Evolutionary conservation across 2,329 filamentous ascomycete species (phyloP).

Genomic region (Fusarium sp.): DNA sequence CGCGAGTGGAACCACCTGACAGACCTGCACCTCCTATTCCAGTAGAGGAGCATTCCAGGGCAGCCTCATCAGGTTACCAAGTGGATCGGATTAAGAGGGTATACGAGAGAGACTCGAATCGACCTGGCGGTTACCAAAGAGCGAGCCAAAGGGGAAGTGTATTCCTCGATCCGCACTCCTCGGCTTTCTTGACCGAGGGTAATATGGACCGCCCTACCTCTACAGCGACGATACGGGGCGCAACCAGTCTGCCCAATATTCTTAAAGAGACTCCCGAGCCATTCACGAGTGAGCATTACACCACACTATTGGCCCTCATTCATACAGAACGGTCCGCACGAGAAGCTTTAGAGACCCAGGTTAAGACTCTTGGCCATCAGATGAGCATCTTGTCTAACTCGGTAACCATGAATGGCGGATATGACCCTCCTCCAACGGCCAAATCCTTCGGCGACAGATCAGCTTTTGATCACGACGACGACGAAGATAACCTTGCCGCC

Average conservation of each 20-base stretch:
- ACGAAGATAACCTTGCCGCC: slow-evolving; percentile 55
- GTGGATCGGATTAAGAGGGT: slow-evolving; percentile 7
- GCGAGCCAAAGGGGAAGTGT: slow-evolving; percentile 60
- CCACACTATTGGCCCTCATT: slow-evolving; percentile 66
- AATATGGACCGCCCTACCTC: slow-evolving; percentile 58
- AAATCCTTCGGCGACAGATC: slow-evolving; percentile 58
- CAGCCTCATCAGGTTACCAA: slow-evolving; percentile 4
- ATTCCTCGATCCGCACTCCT: slow-evolving; percentile 55
- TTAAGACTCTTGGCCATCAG: slow-evolving; percentile 67
- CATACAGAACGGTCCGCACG: slow-evolving; percentile 71
- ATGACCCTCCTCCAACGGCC: slow-evolving; percentile 54
- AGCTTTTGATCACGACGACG: slow-evolving; percentile 62
- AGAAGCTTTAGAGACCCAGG: slow-evolving; percentile 69
- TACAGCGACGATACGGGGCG: slow-evolving; percentile 64
- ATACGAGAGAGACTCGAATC: slow-evolving; percentile 27
- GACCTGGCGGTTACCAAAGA: slow-evolving; percentile 52
- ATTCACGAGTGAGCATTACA: slow-evolving; percentile 64
- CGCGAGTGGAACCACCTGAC: slow-evolving; percentile 51
- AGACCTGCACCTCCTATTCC: slow-evolving; percentile 47
- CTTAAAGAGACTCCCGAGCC: slow-evolving; percentile 52
- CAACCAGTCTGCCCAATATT: slow-evolving; percentile 62
- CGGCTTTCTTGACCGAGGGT: slow-evolving; percentile 8
- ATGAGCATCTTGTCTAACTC: slow-evolving; percentile 64
- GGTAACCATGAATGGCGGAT: slow-evolving; percentile 38
- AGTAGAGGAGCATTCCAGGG: slow-evolving; percentile 35